Evolutionary conservation across 192 early-diverging fungal genomes (phyloP), one percentile per base, ranked within the genome.

Genomic region (Funneliformis geosporum): DNA sequence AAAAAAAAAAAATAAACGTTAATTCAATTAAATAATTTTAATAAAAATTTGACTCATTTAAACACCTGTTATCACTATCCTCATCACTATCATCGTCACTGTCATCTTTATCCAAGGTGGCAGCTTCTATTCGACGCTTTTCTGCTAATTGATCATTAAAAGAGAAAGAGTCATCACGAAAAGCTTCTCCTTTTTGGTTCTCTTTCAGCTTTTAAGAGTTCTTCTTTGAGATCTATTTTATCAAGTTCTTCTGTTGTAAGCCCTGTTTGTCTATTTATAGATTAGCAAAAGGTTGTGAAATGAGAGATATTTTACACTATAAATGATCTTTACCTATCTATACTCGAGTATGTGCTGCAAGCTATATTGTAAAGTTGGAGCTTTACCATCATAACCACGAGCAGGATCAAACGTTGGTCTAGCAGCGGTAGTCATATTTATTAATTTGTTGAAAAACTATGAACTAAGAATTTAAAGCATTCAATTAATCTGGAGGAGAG

Each of bases 381-480:
- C 90, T 70, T 88, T 84, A 46, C 83, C 86, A 25, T 86, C 90
- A 68, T 90, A 88, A 73, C 93, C 93, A 80, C 89, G 87, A 66
- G 93, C 93, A 23, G 92, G 90, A 84, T 94, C 91, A 84, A 93
- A 93, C 43, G 94, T 94, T 10, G 94, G 93, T 42, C 93, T 83
- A 66, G 85, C 85, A 71, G 85, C 85, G 50, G 85, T 85, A 21
- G 85, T 85, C 85, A 85, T 85, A 8, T 60, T 55, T n/a, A 25
- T 5, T 33, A 2, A 33, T n/a, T n/a, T n/a, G n/a, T n/a, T n/a
- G 2, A 33, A 33, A 33, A 33, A 33, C 33, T 0, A 2, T 33
- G 33, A 33, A 33, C 0, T 33, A 33, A 33, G 33, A 33, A 33
- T 33, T n/a, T 33, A 33, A 33, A 33, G 33, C 2, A 33, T 33